Percentiles rank a stretch among this genome's conserved stretches.
Evolutionary conservation across 176 grass and related monocot species (phyloP).

Genomic region (Rhynchospora tenuis): DNA sequence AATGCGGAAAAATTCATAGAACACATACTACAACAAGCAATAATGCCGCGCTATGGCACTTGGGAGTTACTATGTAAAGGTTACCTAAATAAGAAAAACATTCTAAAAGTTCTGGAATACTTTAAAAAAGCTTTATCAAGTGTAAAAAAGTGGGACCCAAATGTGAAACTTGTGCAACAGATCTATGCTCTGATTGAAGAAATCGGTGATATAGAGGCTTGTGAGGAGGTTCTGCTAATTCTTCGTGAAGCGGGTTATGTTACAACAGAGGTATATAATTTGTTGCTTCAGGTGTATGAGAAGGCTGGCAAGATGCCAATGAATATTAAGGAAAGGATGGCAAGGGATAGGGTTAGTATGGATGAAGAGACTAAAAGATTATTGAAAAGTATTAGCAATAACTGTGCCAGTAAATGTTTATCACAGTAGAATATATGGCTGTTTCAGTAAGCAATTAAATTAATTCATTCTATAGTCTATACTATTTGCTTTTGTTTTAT

Average conservation of each 20-base stretch:
- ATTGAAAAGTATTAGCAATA: slow-evolving; percentile 45
- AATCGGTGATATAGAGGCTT: slow-evolving; percentile 42
- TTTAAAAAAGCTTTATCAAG: slow-evolving; percentile 52
- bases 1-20: slow-evolving; percentile 47
- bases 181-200: slow-evolving; percentile 44
- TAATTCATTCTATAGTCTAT: neutral
- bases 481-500: neutral
- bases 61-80: slow-evolving; percentile 64
- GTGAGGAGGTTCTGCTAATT: slow-evolving; percentile 58
- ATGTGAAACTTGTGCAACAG: slow-evolving; percentile 31
- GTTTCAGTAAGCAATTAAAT: neutral
- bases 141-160: slow-evolving; percentile 74
- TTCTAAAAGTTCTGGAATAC: slow-evolving; percentile 46
- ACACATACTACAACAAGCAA: slow-evolving; percentile 30
- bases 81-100: slow-evolving; percentile 37
- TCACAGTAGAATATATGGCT: neutral
- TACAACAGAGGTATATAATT: slow-evolving; percentile 68
- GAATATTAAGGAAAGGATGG: slow-evolving; percentile 76
- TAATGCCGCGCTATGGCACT: slow-evolving; percentile 67
- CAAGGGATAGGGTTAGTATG: slow-evolving; percentile 49
- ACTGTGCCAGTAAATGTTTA: slow-evolving; percentile 47
- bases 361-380: slow-evolving; percentile 47
- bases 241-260: slow-evolving; percentile 50
- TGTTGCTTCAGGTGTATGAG: slow-evolving; percentile 49
- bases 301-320: slow-evolving; percentile 60